Evolutionary conservation across 2,329 filamentous ascomycete species (phyloP).

Genomic region (Didymella exigua): DNA sequence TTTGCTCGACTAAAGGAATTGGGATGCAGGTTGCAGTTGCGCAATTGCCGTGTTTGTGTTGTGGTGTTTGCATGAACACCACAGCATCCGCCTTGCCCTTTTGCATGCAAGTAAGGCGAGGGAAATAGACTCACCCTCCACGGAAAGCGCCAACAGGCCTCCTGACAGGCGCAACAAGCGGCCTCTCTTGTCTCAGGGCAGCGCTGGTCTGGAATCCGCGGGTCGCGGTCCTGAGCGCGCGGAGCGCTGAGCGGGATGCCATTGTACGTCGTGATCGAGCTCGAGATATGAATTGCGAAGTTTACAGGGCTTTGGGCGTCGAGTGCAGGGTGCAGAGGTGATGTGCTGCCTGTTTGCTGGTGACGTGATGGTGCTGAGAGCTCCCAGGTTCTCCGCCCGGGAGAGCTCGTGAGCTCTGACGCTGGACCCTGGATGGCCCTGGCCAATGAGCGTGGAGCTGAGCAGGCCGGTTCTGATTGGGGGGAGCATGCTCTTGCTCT

Average conservation of each 20-base stretch:
- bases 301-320: neutral
- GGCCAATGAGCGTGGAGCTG: neutral
- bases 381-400: constrained; percentile 16
- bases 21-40: neutral
- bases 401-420: constrained; percentile 9
- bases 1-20: no score
- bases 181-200: constrained; percentile 39
- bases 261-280: constrained; percentile 36
- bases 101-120: neutral
- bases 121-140: constrained; percentile 64
- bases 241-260: constrained; percentile 52
- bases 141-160: constrained; percentile 74
- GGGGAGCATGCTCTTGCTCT: neutral
- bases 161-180: constrained; percentile 55
- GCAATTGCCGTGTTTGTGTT: neutral
- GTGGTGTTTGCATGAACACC: neutral
- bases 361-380: constrained; percentile 19
- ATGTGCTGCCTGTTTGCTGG: constrained; percentile 5
- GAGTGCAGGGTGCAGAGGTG: neutral
- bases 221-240: constrained; percentile 34
- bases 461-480: neutral
- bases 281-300: neutral
- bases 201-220: constrained; percentile 51
- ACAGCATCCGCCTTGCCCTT: no score
- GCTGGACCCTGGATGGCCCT: neutral